Base-by-base conservation (phyloP, 2,329 filamentous ascomycete species). In the Neonectria hederae region DNA sequence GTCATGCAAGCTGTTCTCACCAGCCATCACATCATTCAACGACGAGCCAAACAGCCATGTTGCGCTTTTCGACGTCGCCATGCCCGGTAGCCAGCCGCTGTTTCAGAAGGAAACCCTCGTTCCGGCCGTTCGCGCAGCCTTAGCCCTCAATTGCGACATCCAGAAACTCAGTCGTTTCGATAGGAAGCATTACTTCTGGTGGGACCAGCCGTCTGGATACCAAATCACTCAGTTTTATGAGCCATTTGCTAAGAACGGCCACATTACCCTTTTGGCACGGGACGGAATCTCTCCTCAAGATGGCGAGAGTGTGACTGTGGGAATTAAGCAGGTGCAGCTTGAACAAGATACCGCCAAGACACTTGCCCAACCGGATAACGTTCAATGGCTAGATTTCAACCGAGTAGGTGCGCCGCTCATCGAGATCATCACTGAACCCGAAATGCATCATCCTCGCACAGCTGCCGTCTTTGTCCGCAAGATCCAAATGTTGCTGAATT, bases 261-360 rank as follows among this genome's bases (percentile, higher is more conserved):
- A 83, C 42, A 83, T 98, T n/a, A 86, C 83, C 0, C 83, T 99
- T 6, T 87, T 86, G 42, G 80, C 87, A 4, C 85, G 93, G 62
- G 95, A 97, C 75, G 94, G 94, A 1, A 92, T 97, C 65, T 90
- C 90, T 0, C 83, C 87, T 0, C 86, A 92, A 72, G 91, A 94
- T 72, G 91, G 91, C 1, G 83, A 90, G 19, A 80, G 84, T n/a
- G 80, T 97, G 21, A 84, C 82, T 0, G 86, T 99, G 54, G 90
- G 92, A 30, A 97, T 99, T 75, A 92, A 96, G 78, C 96, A 98
- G 78, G 87, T 99, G 9, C 96, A 99, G 79, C 90, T 99, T 83
- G 96, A 99, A 81, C 96, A 99, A 80, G 96, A 99, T 77, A 98
- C 96, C 1, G 96, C 94, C 69, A 98, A 98, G 80, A 97, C 95